Evolutionary conservation across 805 yeast genomes (phyloP).

Genomic region (Teunomyces barrocoloradensis): DNA sequence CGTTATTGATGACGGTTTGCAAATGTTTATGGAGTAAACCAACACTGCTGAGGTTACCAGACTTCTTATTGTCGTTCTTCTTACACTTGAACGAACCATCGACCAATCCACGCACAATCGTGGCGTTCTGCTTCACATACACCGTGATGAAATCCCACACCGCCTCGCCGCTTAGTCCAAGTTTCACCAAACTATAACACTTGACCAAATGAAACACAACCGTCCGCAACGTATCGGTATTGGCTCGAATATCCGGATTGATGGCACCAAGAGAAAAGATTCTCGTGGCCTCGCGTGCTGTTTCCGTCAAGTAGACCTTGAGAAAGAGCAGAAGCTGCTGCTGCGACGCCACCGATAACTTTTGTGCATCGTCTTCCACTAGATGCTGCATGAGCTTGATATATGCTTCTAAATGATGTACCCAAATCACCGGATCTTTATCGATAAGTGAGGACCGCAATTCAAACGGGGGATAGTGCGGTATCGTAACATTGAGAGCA

Average conservation of each 20-base stretch:
- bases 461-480: constrained; percentile 71
- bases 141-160: constrained; percentile 64
- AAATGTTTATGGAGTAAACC: constrained; percentile 52
- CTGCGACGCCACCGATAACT: constrained; percentile 50
- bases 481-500: constrained; percentile 48
- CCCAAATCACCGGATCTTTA: constrained; percentile 84
- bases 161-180: constrained; percentile 57
- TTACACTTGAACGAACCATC: constrained; percentile 53
- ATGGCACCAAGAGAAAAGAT: constrained; percentile 69
- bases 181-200: constrained; percentile 50
- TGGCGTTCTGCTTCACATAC: constrained; percentile 45
- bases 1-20: constrained; percentile 44
- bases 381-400: constrained; percentile 51
- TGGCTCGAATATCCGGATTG: constrained; percentile 62
- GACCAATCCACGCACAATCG: constrained; percentile 49
- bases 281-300: constrained; percentile 57
- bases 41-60: constrained; percentile 47
- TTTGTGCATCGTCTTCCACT: constrained; percentile 27
- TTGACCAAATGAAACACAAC: constrained; percentile 52
- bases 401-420: constrained; percentile 64
- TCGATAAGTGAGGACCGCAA: constrained; percentile 75
- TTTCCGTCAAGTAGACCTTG: constrained; percentile 57
- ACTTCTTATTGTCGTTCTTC: constrained; percentile 46
- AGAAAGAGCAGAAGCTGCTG: constrained; percentile 59
- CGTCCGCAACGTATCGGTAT: constrained; percentile 47